Percentiles rank a stretch among this genome's conserved stretches.
Conservation (phyloP, 139 green algal species). For the Helicosporidium sp. region DNA sequence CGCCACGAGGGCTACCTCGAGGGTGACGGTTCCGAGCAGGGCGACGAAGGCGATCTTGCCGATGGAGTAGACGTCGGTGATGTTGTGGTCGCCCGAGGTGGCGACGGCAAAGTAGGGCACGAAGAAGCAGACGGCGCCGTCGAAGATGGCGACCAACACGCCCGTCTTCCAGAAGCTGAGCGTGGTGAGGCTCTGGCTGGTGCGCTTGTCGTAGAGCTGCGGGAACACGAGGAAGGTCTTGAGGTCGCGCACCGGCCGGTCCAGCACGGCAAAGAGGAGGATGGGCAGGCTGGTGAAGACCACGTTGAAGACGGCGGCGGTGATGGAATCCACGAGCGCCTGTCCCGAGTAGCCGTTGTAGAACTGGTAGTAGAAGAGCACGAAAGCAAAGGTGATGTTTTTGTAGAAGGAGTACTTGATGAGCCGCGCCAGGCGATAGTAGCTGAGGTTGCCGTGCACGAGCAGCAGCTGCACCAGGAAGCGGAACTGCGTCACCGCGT, state of each 20-base stretch:
- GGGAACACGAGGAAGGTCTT: conserved; percentile 27
- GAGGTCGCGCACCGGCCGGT: conserved; percentile 32
- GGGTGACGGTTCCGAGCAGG: conserved; percentile 36
- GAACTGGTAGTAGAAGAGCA: conserved; percentile 64
- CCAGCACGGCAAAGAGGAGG: conserved; percentile 56
- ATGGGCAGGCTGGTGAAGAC: conserved; percentile 67
- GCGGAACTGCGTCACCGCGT: conserved; percentile 79
- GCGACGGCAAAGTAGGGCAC: conserved; percentile 29
- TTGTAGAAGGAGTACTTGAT: conserved; percentile 98
- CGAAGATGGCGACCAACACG: conserved; percentile 18
- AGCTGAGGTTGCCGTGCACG: conserved; percentile 69
- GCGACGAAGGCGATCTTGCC: conserved; percentile 28
- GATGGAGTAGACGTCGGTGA: conserved; percentile 34
- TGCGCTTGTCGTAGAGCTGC: conserved; percentile 37
- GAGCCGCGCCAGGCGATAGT: conserved; percentile 63
- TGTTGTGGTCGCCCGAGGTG: conserved; percentile 11
- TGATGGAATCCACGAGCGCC: conserved; percentile 35
- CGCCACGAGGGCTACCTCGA: conserved; percentile 39
- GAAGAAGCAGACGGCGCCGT: conserved; percentile 40
- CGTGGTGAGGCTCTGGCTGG: conserved; percentile 18
- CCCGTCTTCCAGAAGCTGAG: conserved; percentile 36
- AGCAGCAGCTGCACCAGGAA: conserved; percentile 84
- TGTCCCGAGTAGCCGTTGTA: conserved; percentile 27
- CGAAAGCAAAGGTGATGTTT: conserved; percentile 81
- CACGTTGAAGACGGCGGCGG: conserved; percentile 32